Evolutionary conservation across 2,329 filamentous ascomycete genomes (phyloP), one percentile per base, ranked within the genome.

Genomic region (Sporothrix pallida): DNA sequence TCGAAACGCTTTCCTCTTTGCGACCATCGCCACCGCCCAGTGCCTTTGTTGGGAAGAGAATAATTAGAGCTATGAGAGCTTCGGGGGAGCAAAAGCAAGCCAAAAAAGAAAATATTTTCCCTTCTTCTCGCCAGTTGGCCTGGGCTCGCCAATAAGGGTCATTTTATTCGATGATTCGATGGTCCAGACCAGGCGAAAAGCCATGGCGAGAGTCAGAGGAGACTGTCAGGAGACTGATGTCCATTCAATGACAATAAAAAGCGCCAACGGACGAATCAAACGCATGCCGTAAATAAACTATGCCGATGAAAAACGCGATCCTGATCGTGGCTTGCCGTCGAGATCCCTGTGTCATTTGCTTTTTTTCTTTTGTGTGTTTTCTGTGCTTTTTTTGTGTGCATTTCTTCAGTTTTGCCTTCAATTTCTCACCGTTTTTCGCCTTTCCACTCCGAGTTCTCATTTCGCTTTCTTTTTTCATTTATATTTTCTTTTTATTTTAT

Each of bases 171-270:
- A 56, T n/a, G 50, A 70, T 70, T 13, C 46, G 50, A 56, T n/a
- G 50, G 26, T 56, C 67, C 67, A 70, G 67, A 70, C 67, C 67
- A 31, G 48, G 13, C 67, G 67, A 54, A 70, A 70, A 67, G 42
- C 62, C 62, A 67, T 26, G 62, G 62, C 42, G 42, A 67, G 23
- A 50, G 46, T 15, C 7, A 15, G 26, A 67, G n/a, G 9, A 26
- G 23, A 26, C 23, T 26, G 23, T 26, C 23, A 26, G 23, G 23
- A 26, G 23, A 26, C 23, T 20, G 4, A 54, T 23, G 52, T 10
- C 52, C 37, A 67, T 48, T 26, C 23, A 50, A 17, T 2, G 63
- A 67, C 44, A 20, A n/a, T 50, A 48, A 3, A 37, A 68, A n/a
- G 20, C 17, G 13, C 10, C 44, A 52, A 31, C 23, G 46, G 20